These are phyloP conservation scores for Aspergillus homomorphus DNA, from an alignment of 495 filamentous ascomycete species.

Conservation along the genomic window DNA sequence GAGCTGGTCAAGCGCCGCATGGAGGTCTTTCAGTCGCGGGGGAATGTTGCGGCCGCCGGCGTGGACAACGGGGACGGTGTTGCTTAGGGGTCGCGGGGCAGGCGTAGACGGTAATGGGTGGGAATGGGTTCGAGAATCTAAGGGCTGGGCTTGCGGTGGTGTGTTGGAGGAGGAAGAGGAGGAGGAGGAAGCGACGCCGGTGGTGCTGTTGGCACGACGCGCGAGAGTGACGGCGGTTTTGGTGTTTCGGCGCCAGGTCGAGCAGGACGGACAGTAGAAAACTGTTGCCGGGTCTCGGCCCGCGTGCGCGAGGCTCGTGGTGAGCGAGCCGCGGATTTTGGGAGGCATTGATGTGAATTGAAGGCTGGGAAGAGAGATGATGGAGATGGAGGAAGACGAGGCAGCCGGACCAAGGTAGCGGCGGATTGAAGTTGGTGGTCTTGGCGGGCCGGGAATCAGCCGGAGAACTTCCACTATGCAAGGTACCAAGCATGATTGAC, in stretches of 20 bases:
- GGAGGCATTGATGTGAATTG: conserved; percentile 46
- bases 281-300: conserved; percentile 19
- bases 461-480: background rate
- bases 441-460: conserved; percentile 5
- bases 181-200: background rate
- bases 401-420: background rate
- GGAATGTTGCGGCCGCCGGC: conserved; percentile 30
- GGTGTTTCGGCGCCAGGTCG: conserved; percentile 33
- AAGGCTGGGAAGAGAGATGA: conserved; percentile 10
- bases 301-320: conserved; percentile 34
- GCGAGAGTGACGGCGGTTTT: conserved; percentile 17
- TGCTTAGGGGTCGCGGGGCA: background rate
- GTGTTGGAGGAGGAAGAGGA: conserved; percentile 1
- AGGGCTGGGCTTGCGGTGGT: background rate
- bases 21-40: conserved; percentile 48
- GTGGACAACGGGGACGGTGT: conserved; percentile 27
- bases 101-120: background rate
- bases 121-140: conserved; percentile 1
- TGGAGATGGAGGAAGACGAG: conserved; percentile 8
- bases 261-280: conserved; percentile 41
- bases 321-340: conserved; percentile 39
- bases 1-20: conserved; percentile 59
- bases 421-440: conserved; percentile 3
- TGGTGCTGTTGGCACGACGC: conserved; percentile 22
- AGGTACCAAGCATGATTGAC: background rate